A percentile compares a stretch with the other conserved stretches of the same genome.
Evolutionary conservation across 345 rosid genomes (phyloP).

Genomic region (Boechera divaricarpa): DNA sequence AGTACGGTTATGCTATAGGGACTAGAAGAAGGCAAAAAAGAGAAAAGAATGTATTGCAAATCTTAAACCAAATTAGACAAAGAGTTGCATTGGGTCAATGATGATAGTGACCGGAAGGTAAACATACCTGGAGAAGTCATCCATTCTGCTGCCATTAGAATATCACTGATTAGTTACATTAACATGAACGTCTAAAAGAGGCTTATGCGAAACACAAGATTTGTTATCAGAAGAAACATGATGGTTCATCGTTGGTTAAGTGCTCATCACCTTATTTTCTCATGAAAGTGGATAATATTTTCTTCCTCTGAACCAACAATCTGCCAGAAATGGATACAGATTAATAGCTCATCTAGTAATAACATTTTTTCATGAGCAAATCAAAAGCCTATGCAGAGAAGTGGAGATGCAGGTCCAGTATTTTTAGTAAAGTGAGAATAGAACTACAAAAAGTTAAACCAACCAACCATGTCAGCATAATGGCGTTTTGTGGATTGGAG

Average conservation of each 20-base stretch:
- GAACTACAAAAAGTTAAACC: conserved; percentile 4
- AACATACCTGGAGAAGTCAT: conserved; percentile 87
- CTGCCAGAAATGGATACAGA: conserved; percentile 53
- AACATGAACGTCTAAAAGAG: conserved; percentile 36
- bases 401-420: neutral
- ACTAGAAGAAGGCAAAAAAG: conserved; percentile 52
- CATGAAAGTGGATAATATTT: conserved; percentile 79
- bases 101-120: conserved; percentile 26
- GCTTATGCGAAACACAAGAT: conserved; percentile 32
- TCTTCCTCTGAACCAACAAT: conserved; percentile 93
- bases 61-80: neutral
- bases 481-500: conserved; percentile 67
- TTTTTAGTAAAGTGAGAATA: conserved; percentile 2
- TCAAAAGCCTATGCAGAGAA: conserved; percentile 5
- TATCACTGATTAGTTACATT: conserved; percentile 36
- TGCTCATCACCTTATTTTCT: conserved; percentile 80
- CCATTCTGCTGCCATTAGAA: conserved; percentile 71
- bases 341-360: conserved; percentile 33
- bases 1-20: conserved; percentile 70
- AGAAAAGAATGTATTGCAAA: neutral
- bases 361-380: conserved; percentile 1
- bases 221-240: neutral
- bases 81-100: neutral
- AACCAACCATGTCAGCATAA: conserved; percentile 91
- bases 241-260: conserved; percentile 14